phyloP scores from a whole-genome alignment of 257 asterid genomes.

The Salvia rosmarinus region DNA sequence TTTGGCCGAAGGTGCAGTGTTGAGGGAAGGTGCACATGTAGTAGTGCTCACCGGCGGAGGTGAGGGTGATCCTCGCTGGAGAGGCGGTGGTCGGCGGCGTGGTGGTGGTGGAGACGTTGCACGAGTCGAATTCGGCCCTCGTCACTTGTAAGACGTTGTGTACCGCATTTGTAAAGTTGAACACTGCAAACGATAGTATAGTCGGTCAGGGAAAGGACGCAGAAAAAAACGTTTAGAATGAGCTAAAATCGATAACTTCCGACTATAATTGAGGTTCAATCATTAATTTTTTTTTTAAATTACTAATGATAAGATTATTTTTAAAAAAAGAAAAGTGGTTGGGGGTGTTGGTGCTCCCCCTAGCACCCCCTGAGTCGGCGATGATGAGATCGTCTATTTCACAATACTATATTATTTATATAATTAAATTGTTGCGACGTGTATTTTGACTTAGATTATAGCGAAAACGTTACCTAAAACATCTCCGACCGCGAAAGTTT shows the following conservation, averaged over 20 bases:
- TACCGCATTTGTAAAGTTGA: conserved; percentile 59
- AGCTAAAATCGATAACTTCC: too few relatives aligned
- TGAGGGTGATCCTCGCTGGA: conserved; percentile 68
- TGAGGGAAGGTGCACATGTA: conserved; percentile 60
- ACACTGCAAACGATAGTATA: conserved; percentile 59
- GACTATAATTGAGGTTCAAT: too few relatives aligned
- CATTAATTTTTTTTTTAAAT: too few relatives aligned
- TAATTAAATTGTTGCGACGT: background rate
- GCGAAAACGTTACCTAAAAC: conserved; percentile 44
- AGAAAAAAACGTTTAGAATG: too few relatives aligned
- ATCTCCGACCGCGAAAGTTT: conserved; percentile 63
- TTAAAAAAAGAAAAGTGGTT: too few relatives aligned
- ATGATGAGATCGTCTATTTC: too few relatives aligned
- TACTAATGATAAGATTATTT: too few relatives aligned
- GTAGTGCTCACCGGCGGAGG: conserved; percentile 61
- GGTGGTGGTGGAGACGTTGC: conserved; percentile 48
- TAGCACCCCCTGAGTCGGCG: too few relatives aligned
- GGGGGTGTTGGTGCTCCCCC: too few relatives aligned
- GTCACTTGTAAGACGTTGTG: conserved; percentile 60
- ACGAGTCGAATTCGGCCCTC: conserved; percentile 52
- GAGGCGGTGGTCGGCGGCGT: conserved; percentile 35
- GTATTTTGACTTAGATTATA: background rate
- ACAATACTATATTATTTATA: too few relatives aligned
- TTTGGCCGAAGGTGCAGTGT: conserved; percentile 68
- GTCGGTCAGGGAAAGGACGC: too few relatives aligned